Conservation (phyloP, 495 filamentous ascomycete species). For the Pyrenula aspistea region DNA sequence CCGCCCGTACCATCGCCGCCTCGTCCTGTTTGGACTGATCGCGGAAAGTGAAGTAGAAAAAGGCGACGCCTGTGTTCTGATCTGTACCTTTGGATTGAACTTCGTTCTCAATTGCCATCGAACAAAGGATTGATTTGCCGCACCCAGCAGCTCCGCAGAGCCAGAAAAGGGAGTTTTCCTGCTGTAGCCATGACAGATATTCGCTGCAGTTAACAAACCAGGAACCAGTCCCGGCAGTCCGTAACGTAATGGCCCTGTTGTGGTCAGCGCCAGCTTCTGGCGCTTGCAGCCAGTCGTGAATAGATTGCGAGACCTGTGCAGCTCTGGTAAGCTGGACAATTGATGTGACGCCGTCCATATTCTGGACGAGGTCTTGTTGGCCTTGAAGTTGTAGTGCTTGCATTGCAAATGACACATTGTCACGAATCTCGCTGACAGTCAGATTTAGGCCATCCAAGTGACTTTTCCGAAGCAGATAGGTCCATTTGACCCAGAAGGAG, state of each 20-base stretch:
- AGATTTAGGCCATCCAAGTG: constrained; percentile 22
- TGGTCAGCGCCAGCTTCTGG: constrained; percentile 19
- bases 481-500: no score
- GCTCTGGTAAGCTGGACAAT: constrained; percentile 8
- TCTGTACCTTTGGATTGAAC: constrained; percentile 8
- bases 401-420: constrained; percentile 16
- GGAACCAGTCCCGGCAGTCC: constrained; percentile 13
- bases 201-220: constrained; percentile 19
- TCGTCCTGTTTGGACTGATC: constrained; percentile 18
- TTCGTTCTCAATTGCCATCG: constrained; percentile 17
- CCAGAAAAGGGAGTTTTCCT: constrained; percentile 27
- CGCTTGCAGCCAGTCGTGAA: constrained; percentile 19
- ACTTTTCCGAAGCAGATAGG: constrained; percentile 21
- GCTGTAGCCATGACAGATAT: constrained; percentile 19
- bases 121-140: constrained; percentile 29
- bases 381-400: constrained; percentile 14
- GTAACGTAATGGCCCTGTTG: constrained; percentile 14
- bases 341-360: constrained; percentile 9
- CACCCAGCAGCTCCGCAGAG: constrained; percentile 27
- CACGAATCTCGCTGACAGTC: constrained; percentile 15
- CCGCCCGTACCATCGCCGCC: constrained; percentile 20
- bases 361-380: constrained; percentile 7
- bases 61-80: constrained; percentile 17
- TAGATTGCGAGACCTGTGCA: constrained; percentile 12
- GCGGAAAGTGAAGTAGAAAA: constrained; percentile 29